Evolutionary conservation across 257 asterid species (phyloP).

Genomic region (Nyctanthes arbortristis): DNA sequence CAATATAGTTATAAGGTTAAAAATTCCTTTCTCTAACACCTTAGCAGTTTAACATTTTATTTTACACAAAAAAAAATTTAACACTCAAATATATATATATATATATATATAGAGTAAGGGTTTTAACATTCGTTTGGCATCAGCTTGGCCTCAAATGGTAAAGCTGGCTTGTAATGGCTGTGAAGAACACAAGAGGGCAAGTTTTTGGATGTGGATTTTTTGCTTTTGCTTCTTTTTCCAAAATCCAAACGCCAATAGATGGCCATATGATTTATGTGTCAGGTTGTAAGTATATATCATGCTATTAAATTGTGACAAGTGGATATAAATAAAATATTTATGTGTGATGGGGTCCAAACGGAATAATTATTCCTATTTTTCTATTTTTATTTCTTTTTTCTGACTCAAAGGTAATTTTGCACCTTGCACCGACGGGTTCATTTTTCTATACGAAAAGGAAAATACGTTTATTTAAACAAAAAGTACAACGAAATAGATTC

Average conservation of each 20-base stretch:
- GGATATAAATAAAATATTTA: slow-evolving; percentile 18
- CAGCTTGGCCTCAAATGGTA: too few species aligned
- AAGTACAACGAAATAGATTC: too few species aligned
- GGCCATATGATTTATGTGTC: slow-evolving; percentile 26
- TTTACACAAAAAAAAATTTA: too few species aligned
- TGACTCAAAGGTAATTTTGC: not conserved
- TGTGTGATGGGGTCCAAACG: not conserved
- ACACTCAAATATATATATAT: too few species aligned
- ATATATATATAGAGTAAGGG: too few species aligned
- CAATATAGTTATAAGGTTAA: too few species aligned
- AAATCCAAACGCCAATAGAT: slow-evolving; percentile 22
- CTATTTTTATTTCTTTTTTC: not conserved
- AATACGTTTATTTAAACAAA: too few species aligned
- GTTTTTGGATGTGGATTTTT: not conserved
- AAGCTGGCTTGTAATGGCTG: not conserved
- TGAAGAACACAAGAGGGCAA: not conserved
- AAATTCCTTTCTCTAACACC: too few species aligned
- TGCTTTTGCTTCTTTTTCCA: not conserved
- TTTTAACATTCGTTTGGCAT: too few species aligned
- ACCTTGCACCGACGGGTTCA: not conserved
- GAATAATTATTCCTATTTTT: not conserved
- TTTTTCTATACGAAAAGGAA: not conserved
- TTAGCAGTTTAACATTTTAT: too few species aligned
- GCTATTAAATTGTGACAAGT: slow-evolving; percentile 28
- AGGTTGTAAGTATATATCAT: slow-evolving; percentile 20